Evolutionary conservation across 164 flowering plant species (phyloP).

Genomic region (Annona squamosa): DNA sequence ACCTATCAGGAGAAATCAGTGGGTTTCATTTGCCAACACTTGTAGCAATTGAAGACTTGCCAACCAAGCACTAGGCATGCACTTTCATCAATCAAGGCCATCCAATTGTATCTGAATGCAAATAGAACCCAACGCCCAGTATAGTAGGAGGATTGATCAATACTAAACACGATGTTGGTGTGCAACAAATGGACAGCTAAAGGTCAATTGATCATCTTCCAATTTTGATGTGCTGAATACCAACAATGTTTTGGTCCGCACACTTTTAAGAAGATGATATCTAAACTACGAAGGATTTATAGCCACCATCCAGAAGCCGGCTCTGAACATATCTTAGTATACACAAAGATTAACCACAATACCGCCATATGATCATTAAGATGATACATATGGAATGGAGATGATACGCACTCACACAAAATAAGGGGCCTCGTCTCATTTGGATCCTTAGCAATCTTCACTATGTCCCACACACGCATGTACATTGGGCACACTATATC

Average conservation of each 20-base stretch:
- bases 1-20: background rate
- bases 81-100: background rate
- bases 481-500: constrained; percentile 98
- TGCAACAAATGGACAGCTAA: background rate
- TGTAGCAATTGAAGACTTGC: background rate
- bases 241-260: too few species aligned
- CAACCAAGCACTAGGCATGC: background rate
- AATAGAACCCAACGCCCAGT: background rate
- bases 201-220: background rate
- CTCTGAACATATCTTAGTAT: background rate
- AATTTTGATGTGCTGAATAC: background rate
- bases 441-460: constrained; percentile 85
- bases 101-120: background rate
- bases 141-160: background rate
- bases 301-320: background rate
- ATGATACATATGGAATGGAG: background rate
- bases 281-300: too few species aligned
- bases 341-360: too few species aligned
- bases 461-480: constrained; percentile 91
- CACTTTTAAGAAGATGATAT: too few species aligned
- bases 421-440: constrained; percentile 81
- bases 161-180: background rate
- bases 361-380: background rate
- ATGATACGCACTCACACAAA: constrained; percentile 83
- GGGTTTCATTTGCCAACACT: background rate